These are phyloP conservation scores for Leptodermis oblonga DNA, from an alignment of 257 asterid genomes.

Conservation along the genomic window DNA sequence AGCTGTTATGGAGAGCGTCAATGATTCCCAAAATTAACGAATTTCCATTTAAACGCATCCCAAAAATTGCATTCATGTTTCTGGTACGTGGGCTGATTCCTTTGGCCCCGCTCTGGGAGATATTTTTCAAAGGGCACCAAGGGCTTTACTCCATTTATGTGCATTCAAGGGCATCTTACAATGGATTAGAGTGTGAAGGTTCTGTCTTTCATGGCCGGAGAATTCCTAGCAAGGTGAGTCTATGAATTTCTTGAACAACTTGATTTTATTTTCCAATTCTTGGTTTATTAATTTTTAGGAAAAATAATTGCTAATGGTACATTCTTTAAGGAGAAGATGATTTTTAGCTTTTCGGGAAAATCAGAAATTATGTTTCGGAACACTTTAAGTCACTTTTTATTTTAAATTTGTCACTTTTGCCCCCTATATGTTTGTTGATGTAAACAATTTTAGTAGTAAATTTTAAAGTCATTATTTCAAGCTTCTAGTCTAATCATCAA, in stretches of 20 bases:
- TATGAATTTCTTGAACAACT: not conserved
- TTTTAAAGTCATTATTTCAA: too few species aligned
- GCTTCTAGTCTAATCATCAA: too few species aligned
- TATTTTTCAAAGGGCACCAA: conserved; percentile 35
- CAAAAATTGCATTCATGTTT: conserved; percentile 48
- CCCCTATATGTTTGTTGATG: too few species aligned
- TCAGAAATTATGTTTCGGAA: too few species aligned
- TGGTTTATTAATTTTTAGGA: not conserved
- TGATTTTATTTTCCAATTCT: too few species aligned
- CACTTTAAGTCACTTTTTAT: too few species aligned
- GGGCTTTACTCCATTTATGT: conserved; percentile 40
- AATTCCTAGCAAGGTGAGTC: conserved; percentile 67
- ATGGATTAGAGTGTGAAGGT: conserved; percentile 28
- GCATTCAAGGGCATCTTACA: conserved; percentile 33
- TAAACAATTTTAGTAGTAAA: too few species aligned
- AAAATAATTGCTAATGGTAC: not conserved
- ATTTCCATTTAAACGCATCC: conserved; percentile 26
- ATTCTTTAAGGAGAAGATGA: not conserved
- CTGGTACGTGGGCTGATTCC: conserved; percentile 33
- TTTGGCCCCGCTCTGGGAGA: conserved; percentile 44
- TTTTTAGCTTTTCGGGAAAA: not conserved
- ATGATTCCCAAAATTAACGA: conserved; percentile 37
- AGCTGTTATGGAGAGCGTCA: conserved; percentile 54
- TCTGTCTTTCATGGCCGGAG: conserved; percentile 68
- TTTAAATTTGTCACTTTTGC: too few species aligned